Conservation (phyloP, 306 rosid species). For the Fagus sylvatica region DNA sequence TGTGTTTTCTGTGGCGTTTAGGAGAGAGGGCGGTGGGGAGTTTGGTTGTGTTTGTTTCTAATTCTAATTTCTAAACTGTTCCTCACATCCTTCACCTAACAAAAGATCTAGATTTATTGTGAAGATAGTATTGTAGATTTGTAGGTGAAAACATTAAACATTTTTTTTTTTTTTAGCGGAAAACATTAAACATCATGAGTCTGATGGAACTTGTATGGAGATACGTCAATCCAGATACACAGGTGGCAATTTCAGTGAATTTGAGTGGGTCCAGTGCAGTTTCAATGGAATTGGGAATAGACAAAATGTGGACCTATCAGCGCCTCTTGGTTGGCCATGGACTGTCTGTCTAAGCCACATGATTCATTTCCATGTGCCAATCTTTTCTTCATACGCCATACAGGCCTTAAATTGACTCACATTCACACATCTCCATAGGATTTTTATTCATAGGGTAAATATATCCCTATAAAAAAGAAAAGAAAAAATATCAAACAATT, state of each 20-base stretch:
- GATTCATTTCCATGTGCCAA: constrained; percentile 16
- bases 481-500: not conserved
- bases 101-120: not conserved
- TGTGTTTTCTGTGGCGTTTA: too few relatives aligned
- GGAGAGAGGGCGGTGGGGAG: too few relatives aligned
- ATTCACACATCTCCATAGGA: not conserved
- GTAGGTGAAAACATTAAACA: constrained; percentile 13
- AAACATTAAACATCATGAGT: too few relatives aligned
- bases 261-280: not conserved
- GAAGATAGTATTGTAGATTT: not conserved
- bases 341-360: constrained; percentile 1
- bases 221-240: constrained; percentile 10
- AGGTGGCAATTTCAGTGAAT: constrained; percentile 1
- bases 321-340: constrained; percentile 8
- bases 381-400: constrained; percentile 18
- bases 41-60: too few relatives aligned
- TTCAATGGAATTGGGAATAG: not conserved
- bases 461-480: not conserved
- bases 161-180: too few relatives aligned
- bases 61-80: too few relatives aligned
- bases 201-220: constrained; percentile 30
- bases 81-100: not conserved
- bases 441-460: not conserved
- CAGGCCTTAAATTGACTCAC: not conserved
- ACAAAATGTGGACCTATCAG: constrained; percentile 22